Percentiles rank a stretch among this genome's conserved stretches.
phyloP scores from a whole-genome alignment of 2,329 filamentous ascomycete genomes.

The Cadophora gregata region DNA sequence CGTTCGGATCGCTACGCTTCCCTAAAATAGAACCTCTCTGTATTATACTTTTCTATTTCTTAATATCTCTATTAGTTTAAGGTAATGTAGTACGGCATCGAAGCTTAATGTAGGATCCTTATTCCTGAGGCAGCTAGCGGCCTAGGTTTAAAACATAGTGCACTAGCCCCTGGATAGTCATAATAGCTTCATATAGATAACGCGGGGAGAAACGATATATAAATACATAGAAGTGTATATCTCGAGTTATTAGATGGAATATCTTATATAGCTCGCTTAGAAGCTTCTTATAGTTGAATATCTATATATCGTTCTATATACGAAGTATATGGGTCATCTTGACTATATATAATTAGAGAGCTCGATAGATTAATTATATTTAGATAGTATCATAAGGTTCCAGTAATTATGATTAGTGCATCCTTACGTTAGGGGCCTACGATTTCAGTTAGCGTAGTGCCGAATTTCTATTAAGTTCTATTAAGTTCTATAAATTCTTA shows the following conservation, averaged over 20 bases:
- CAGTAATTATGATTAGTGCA: too few species aligned
- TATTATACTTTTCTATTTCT: background rate
- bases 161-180: conserved; percentile 24
- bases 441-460: too few species aligned
- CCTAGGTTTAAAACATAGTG: conserved; percentile 17
- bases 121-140: conserved; percentile 3
- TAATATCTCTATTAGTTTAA: background rate
- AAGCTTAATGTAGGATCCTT: too few species aligned
- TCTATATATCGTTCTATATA: too few species aligned
- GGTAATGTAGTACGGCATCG: background rate
- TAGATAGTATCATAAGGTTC: too few species aligned
- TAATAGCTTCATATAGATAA: conserved; percentile 23
- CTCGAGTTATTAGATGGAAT: conserved; percentile 23
- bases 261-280: conserved; percentile 12
- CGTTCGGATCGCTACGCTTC: background rate
- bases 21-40: background rate
- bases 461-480: too few species aligned
- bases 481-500: too few species aligned
- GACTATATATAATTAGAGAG: too few species aligned
- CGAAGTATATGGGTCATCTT: too few species aligned
- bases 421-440: too few species aligned
- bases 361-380: too few species aligned
- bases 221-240: conserved; percentile 12
- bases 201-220: conserved; percentile 18
- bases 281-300: too few species aligned